Evolutionary conservation across 768 basidiomycete species (phyloP).

Genomic region (Serendipita sp.): DNA sequence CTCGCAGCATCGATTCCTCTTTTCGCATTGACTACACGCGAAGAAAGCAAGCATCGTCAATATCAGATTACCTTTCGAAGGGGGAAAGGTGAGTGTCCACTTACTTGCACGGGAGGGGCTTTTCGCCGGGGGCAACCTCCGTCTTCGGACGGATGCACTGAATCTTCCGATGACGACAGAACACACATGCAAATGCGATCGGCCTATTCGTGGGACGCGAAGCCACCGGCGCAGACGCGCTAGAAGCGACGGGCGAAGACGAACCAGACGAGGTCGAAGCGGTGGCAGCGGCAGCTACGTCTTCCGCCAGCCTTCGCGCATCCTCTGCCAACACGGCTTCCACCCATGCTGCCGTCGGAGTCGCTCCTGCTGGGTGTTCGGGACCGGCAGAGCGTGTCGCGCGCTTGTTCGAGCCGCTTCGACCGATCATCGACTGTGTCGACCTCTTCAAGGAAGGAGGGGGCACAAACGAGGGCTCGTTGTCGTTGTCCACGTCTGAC

Average conservation of each 20-base stretch:
- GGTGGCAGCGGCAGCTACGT: neutral
- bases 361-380: too few relatives aligned
- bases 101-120: constrained; percentile 2
- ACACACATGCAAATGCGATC: constrained; percentile 1
- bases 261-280: too few relatives aligned
- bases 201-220: neutral
- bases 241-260: too few relatives aligned
- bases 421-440: neutral
- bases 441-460: neutral
- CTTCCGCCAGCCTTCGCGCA: neutral
- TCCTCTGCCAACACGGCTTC: neutral
- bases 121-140: constrained; percentile 1
- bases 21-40: neutral
- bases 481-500: neutral
- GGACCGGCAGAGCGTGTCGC: neutral
- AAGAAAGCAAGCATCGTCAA: neutral
- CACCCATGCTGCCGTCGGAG: neutral
- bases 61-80: too few relatives aligned
- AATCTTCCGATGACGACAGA: constrained; percentile 6
- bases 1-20: constrained; percentile 7
- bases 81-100: neutral
- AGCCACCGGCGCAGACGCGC: too few relatives aligned
- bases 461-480: neutral
- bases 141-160: constrained; percentile 7
- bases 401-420: neutral